Evolutionary conservation across 805 yeast genomes (phyloP).

Genomic region (Citeromyces matritensis): DNA sequence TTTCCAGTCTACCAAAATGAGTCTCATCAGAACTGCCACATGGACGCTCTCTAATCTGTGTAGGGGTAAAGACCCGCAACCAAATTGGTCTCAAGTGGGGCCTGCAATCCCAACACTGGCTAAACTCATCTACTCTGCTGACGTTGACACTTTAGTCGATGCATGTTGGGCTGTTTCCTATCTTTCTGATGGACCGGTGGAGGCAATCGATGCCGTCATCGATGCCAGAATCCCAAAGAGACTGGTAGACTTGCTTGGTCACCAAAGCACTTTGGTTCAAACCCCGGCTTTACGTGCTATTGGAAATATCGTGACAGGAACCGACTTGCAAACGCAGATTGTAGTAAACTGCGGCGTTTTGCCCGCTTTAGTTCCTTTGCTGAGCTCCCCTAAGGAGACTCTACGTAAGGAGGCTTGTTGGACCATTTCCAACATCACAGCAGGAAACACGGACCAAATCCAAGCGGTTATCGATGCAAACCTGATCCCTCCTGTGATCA

Average conservation of each 20-base stretch:
- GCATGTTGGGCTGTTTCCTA: constrained; percentile 99
- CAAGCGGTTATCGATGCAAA: constrained; percentile 95
- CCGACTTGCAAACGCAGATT: constrained; percentile 88
- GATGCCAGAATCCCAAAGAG: constrained; percentile 93
- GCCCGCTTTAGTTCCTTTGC: constrained; percentile 66
- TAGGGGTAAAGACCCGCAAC: constrained; percentile 93
- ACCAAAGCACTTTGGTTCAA: constrained; percentile 75
- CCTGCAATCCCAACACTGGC: constrained; percentile 85
- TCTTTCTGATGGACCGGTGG: constrained; percentile 82
- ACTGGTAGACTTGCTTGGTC: constrained; percentile 79
- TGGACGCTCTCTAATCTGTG: constrained; percentile 97
- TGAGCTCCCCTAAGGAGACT: constrained; percentile 77
- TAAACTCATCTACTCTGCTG: constrained; percentile 78
- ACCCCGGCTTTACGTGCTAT: constrained; percentile 96
- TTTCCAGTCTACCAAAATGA: constrained; percentile 69
- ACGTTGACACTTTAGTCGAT: constrained; percentile 86
- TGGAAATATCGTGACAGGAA: constrained; percentile 96
- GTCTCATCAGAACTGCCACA: constrained; percentile 91
- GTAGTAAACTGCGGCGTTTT: constrained; percentile 89
- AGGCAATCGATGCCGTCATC: constrained; percentile 91
- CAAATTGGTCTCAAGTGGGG: constrained; percentile 83
- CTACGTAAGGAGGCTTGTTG: constrained; percentile 97
- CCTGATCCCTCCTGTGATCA: constrained; percentile 80
- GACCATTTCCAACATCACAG: constrained; percentile 97
- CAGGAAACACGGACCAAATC: constrained; percentile 90